A percentile compares a stretch with the other conserved stretches of the same genome.
Evolutionary conservation across 2,329 filamentous ascomycete species (phyloP).

Genomic region (Aspergillus melleus): DNA sequence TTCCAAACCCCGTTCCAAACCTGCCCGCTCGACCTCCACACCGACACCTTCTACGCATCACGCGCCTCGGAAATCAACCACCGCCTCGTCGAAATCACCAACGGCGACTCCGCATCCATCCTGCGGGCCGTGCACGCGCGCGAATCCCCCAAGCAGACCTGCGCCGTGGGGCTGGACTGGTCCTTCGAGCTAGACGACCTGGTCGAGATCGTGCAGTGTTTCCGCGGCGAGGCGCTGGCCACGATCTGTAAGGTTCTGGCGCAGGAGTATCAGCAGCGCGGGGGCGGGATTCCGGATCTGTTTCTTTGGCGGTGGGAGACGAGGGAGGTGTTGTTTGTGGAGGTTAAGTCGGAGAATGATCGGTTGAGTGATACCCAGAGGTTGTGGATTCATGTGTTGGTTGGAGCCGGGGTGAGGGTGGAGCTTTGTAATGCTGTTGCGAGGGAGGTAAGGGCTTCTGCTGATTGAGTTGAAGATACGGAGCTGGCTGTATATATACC

Average conservation of each 20-base stretch:
- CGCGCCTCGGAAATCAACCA: slow-evolving; percentile 88
- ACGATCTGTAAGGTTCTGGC: slow-evolving; percentile 90
- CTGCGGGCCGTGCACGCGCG: slow-evolving; percentile 67
- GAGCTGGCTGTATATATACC: not conserved
- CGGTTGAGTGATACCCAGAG: slow-evolving; percentile 92
- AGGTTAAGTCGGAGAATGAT: slow-evolving; percentile 86
- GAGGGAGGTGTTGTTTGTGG: slow-evolving; percentile 71
- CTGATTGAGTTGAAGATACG: not conserved
- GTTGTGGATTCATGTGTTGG: slow-evolving; percentile 93
- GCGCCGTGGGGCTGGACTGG: slow-evolving; percentile 92
- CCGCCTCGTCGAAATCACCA: slow-evolving; percentile 80
- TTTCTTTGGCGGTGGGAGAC: slow-evolving; percentile 73
- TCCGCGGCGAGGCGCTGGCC: slow-evolving; percentile 76
- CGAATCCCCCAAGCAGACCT: slow-evolving; percentile 71
- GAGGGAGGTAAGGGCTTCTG: slow-evolving; percentile 48
- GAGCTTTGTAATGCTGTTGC: slow-evolving; percentile 72
- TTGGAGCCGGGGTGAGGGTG: slow-evolving; percentile 78
- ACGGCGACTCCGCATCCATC: slow-evolving; percentile 70
- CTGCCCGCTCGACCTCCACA: slow-evolving; percentile 87
- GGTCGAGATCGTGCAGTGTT: slow-evolving; percentile 74
- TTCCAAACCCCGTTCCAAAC: slow-evolving; percentile 96
- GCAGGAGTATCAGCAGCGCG: slow-evolving; percentile 86
- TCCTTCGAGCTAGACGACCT: slow-evolving; percentile 78
- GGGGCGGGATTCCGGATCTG: slow-evolving; percentile 87
- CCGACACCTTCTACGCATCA: slow-evolving; percentile 84